Conservation (phyloP, 2,329 filamentous ascomycete species). For the Aspergillus brasiliensis region DNA sequence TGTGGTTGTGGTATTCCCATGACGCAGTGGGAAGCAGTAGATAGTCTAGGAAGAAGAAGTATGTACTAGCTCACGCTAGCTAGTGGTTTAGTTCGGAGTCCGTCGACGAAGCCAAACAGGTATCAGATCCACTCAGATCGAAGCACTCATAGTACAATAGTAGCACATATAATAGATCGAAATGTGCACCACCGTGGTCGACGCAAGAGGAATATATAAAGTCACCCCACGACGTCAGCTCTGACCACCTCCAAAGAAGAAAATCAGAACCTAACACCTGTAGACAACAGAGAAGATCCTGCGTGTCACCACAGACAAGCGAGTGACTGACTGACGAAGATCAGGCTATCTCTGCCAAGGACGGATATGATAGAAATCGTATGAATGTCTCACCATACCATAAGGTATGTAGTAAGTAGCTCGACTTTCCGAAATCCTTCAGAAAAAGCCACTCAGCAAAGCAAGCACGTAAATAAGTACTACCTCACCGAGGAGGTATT, state of each 20-base stretch:
- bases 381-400: background rate
- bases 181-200: background rate
- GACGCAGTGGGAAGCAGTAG: background rate
- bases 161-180: background rate
- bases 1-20: background rate
- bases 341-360: background rate
- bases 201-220: background rate
- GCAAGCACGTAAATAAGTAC: too few relatives aligned
- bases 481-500: too few relatives aligned
- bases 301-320: background rate
- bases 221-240: background rate
- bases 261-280: background rate
- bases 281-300: background rate
- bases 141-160: background rate
- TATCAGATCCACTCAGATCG: background rate
- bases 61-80: conserved; percentile 1
- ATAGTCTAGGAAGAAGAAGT: background rate
- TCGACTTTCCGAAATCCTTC: too few relatives aligned
- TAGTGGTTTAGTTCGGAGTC: background rate
- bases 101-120: background rate
- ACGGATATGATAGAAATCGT: too few relatives aligned
- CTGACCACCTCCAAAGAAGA: background rate
- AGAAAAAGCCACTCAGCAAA: too few relatives aligned
- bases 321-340: background rate
- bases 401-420: background rate